phyloP scores from a whole-genome alignment of 768 basidiomycete species.

The Agaricus subrufescens region DNA sequence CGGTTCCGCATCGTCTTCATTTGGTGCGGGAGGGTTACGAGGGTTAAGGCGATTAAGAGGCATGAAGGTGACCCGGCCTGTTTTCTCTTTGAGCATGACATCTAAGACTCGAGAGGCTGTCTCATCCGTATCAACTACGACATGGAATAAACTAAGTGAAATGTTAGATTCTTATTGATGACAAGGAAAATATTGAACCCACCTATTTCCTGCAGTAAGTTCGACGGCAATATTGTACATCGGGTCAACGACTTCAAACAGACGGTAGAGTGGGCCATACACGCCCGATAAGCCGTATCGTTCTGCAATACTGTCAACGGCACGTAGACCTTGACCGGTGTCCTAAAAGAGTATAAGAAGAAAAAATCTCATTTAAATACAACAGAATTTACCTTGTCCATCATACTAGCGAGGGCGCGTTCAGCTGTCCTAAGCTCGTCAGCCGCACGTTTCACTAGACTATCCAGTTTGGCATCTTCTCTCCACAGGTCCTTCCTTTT shows the following conservation, averaged over 20 bases:
- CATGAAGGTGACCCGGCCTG: constrained; percentile 96
- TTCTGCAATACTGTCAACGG: constrained; percentile 81
- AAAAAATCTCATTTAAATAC: neutral
- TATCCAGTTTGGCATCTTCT: constrained; percentile 86
- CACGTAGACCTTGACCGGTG: constrained; percentile 82
- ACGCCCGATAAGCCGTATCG: constrained; percentile 75
- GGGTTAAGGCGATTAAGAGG: constrained; percentile 92
- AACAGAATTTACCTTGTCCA: constrained; percentile 76
- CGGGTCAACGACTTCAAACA: constrained; percentile 84
- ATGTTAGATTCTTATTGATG: neutral
- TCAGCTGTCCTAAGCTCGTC: constrained; percentile 83
- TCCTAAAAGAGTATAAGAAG: constrained; percentile 46
- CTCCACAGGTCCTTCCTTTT: constrained; percentile 91
- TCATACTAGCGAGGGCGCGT: constrained; percentile 77
- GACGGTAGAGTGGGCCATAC: constrained; percentile 89
- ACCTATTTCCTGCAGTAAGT: constrained; percentile 95
- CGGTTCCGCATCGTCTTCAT: constrained; percentile 75
- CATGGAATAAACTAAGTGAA: constrained; percentile 78
- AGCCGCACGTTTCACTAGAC: constrained; percentile 66
- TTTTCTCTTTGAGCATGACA: constrained; percentile 89
- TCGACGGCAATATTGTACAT: constrained; percentile 93
- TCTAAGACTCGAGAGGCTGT: constrained; percentile 91
- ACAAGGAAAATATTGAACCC: neutral
- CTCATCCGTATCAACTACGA: constrained; percentile 95
- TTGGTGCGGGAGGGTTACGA: constrained; percentile 57